phyloP scores from a whole-genome alignment of 106 monocot species.

The Amphibolis antarctica region DNA sequence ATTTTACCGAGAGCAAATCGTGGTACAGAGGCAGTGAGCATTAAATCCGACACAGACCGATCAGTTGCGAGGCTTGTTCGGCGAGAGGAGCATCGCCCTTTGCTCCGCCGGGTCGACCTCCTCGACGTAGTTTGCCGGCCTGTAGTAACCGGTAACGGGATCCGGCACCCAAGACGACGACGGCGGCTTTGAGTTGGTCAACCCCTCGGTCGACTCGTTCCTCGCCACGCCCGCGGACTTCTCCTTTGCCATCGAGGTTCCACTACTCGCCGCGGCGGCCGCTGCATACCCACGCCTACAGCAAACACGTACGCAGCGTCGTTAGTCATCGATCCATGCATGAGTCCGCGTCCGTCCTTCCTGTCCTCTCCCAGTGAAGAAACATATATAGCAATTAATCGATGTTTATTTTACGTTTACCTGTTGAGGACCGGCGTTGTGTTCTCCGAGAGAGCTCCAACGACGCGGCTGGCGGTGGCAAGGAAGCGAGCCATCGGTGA shows the following conservation, averaged over 20 bases:
- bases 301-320: background rate
- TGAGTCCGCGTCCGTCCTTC: background rate
- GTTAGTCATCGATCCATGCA: background rate
- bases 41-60: no score
- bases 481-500: constrained; percentile 6
- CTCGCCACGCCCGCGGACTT: background rate
- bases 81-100: background rate
- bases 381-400: no score
- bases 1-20: no score
- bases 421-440: background rate
- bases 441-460: background rate
- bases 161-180: constrained; percentile 10
- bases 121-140: constrained; percentile 4
- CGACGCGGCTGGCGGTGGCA: background rate
- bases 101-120: constrained; percentile 14
- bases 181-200: background rate
- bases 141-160: constrained; percentile 14
- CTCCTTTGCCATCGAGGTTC: background rate
- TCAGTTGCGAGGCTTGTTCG: constrained; percentile 1
- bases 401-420: no score
- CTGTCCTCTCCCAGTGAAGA: no score
- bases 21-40: no score
- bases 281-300: constrained; percentile 2
- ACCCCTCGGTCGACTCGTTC: background rate
- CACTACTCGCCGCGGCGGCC: background rate